Evolutionary conservation across 148 eudicot genomes (phyloP).

Genomic region (Drosera capensis): DNA sequence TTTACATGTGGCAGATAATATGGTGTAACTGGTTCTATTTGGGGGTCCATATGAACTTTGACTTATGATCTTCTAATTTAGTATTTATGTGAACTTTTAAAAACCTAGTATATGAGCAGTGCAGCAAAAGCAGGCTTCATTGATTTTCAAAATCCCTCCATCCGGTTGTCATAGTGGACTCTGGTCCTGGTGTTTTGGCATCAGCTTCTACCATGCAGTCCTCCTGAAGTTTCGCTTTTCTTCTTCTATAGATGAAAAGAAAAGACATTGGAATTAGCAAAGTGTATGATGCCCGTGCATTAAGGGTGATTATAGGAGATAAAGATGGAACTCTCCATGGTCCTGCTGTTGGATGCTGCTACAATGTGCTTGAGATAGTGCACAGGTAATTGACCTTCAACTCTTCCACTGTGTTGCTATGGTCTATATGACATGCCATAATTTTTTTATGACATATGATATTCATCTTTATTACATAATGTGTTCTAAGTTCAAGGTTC

Average conservation of each 20-base stretch:
- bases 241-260: constrained; percentile 55
- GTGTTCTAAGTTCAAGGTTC: not conserved
- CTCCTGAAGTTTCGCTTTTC: constrained; percentile 3
- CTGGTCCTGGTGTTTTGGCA: not conserved
- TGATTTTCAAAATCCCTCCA: not conserved
- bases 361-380: constrained; percentile 67
- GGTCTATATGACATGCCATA: too few relatives aligned
- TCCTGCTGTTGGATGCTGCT: constrained; percentile 76
- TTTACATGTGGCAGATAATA: too few relatives aligned
- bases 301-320: constrained; percentile 84
- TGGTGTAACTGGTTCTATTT: too few relatives aligned
- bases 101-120: too few relatives aligned
- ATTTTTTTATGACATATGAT: too few relatives aligned
- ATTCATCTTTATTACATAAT: not conserved
- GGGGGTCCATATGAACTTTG: too few relatives aligned
- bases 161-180: too few relatives aligned
- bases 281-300: constrained; percentile 89
- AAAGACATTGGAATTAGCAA: constrained; percentile 65
- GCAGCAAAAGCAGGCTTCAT: not conserved
- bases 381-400: constrained; percentile 33
- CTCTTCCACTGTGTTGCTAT: not conserved
- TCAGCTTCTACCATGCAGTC: not conserved
- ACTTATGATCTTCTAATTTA: too few relatives aligned
- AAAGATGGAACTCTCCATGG: constrained; percentile 85
- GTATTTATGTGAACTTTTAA: too few relatives aligned